Base-by-base conservation (phyloP, 495 filamentous ascomycete species). In the Daldinia decipiens region DNA sequence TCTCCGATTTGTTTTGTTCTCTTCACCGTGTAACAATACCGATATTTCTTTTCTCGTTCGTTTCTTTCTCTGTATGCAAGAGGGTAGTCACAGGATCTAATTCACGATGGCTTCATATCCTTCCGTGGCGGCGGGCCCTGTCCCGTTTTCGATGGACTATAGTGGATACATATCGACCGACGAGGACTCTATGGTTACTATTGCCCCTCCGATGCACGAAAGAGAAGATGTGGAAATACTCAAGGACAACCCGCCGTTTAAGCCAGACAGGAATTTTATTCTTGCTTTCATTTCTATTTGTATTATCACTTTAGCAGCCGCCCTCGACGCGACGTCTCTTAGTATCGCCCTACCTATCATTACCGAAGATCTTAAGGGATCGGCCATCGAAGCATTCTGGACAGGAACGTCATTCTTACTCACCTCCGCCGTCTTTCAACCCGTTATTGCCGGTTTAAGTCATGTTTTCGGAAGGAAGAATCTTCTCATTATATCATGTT, bases 111-210 rank as follows among this genome's bases (percentile, higher is more conserved):
- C 36, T 59, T 34, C 55, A 7, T 38, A 47, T 47, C 43, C 43
- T 8, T 1, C 19, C 19, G 19, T 47, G 43, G 43, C 19, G 19
- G 19, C 53, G 53, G 31, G 21, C 32, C 31, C 55, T 32, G 55
- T 58, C 12, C 56, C 56, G 12, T 59, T 59, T 24, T 43, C 56
- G 38, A 45, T 59, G 56, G 56, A 59, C 39, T 59, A 59, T 7
- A 59, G 56, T 7, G 56, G 56, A 29, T 59, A 59, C 26, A 59
- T 59, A 59, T 59, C 56, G 15, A 59, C 38, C 17, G 38, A 59
- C 26, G 38, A 59, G 17, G 38, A 59, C 36, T 59, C 56, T 0
- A 45, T 34, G 21, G 34, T 45, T 13, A 43, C 27, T 4, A 59
- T 47, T 4, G 17, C 43, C 9, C 31, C 38, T 13, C 36, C 15